Base-by-base conservation (phyloP, 208 protist genomes). In the Trypanosoma brucei region DNA sequence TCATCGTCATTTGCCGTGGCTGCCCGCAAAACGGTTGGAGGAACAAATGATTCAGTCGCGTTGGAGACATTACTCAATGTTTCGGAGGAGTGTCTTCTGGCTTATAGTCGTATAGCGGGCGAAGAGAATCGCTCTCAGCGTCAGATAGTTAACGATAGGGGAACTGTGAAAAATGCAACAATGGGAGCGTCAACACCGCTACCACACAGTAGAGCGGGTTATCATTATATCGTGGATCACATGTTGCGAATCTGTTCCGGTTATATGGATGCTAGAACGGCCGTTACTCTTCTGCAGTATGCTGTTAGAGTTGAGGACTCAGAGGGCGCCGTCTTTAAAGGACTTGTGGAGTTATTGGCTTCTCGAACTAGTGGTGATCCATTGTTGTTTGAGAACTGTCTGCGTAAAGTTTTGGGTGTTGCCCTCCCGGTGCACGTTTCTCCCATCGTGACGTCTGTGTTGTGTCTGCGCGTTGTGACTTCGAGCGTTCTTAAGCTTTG, bases 401-500 rank as follows among this genome's bases (percentile, higher is more conserved):
- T 72, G 38, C 67, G 60, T 14, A 31, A 30, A 13, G 48, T 66
- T 38, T 42, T 72, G 4, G 36, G 38, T 6, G 54, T 54, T 39
- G 68, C 59, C 34, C 59, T 62, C 58, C 74, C 74, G 11, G 35
- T 67, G 40, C 64, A 70, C 37, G 50, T 60, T 1, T 39, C 60
- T 13, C 65, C 74, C 31, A 14, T 79, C 37, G 62, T 68, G 6
- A 45, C 51, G 22, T 63, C 62, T 6, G 57, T 64, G 34, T 64
- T 70, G 48, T 78, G 74, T 67, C 58, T 65, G n/a, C 48, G 67
- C 3, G 48, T 54, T 4, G 40, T 87, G 13, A 61, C 63, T 35
- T 48, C 60, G 7, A 30, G 59, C 14, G 58, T 76, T 13, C 74
- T 81, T 13, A 78, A 72, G 57, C 33, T 71, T 36, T 85, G 75